Base-by-base conservation (phyloP, 805 yeast species). In the Metschnikowia borealis region DNA sequence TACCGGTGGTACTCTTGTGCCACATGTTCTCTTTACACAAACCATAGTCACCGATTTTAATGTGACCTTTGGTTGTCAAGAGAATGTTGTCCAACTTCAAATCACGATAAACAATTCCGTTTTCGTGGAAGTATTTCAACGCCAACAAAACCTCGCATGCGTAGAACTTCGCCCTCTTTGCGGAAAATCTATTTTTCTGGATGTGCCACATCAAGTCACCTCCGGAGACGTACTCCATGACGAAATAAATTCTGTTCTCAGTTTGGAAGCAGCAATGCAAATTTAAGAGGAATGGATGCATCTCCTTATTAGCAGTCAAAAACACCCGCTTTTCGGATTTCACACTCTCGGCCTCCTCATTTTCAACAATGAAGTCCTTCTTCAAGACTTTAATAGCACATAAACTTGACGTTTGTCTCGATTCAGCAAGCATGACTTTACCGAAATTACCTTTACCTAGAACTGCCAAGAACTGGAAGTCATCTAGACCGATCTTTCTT, bases 161-260 rank as follows among this genome's bases (percentile, higher is more conserved):
- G 67, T 94, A 94, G 65, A 91, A 94, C 69, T 94, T 95, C 8
- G 99, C 99, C 59, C 97, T 80, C 57, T 87, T 82, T 15, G 91
- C 85, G 1, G 96, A 84, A 63, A 94, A 87, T 61, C 92, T 80
- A 52, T 87, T 87, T 62, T 89, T 89, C 69, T 94, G 99, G 61
- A 94, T 95, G 67, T 94, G 99, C 96, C 97, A 91, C 99, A 94
- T 94, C 63, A 94, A 79, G 72, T 94, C 99, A 67, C 99, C 99
- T 52, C 99, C 99, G 18, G 95, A 84, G 46, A 94, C 85, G 64
- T 90, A 94, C 68, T 94, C 98, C 99, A 94, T 94, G 14, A 96
- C 99, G 71, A 94, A 94, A 68, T 94, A 94, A 38, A 94, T 87
- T 64, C 99, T 82, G 65, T 95, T 94, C 59, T 94, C 99, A 0